Evolutionary conservation across 2,329 filamentous ascomycete species (phyloP).

Genomic region (Verticillium dahliae): DNA sequence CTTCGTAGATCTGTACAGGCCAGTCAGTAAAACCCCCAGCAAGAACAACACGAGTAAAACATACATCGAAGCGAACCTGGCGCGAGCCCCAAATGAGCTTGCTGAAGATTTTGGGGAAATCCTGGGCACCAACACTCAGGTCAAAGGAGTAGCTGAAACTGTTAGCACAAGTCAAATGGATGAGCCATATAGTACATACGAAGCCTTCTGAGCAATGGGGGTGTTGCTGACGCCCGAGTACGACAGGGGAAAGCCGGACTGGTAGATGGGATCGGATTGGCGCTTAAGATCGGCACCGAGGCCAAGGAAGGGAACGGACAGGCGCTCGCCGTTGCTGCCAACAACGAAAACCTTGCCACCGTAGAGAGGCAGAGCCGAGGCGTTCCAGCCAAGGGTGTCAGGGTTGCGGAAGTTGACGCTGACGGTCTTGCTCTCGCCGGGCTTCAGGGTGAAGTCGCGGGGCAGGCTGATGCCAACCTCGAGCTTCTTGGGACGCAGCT

Average conservation of each 20-base stretch:
- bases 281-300: slow-evolving; percentile 16
- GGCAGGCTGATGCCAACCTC: slow-evolving; percentile 14
- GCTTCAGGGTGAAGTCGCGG: slow-evolving; percentile 15
- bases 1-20: slow-evolving; percentile 25
- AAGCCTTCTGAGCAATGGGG: slow-evolving; percentile 4
- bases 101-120: slow-evolving; percentile 13
- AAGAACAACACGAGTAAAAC: not conserved
- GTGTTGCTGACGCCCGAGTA: slow-evolving; percentile 4
- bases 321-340: slow-evolving; percentile 21
- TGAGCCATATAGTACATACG: not conserved
- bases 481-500: slow-evolving; percentile 14
- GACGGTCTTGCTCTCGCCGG: slow-evolving; percentile 17
- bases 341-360: slow-evolving; percentile 25
- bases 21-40: not conserved
- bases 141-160: slow-evolving; percentile 7
- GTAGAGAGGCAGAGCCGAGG: slow-evolving; percentile 22
- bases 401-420: slow-evolving; percentile 23
- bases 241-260: slow-evolving; percentile 9
- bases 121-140: slow-evolving; percentile 10
- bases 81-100: slow-evolving; percentile 16
- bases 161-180: not conserved
- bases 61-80: slow-evolving; percentile 13
- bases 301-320: slow-evolving; percentile 25
- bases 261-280: slow-evolving; percentile 13
- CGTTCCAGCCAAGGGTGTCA: slow-evolving; percentile 15